Evolutionary conservation across 1,139 yeast species (phyloP), one percentile per base, ranked within the genome.

Genomic region (Candida dubliniensis): DNA sequence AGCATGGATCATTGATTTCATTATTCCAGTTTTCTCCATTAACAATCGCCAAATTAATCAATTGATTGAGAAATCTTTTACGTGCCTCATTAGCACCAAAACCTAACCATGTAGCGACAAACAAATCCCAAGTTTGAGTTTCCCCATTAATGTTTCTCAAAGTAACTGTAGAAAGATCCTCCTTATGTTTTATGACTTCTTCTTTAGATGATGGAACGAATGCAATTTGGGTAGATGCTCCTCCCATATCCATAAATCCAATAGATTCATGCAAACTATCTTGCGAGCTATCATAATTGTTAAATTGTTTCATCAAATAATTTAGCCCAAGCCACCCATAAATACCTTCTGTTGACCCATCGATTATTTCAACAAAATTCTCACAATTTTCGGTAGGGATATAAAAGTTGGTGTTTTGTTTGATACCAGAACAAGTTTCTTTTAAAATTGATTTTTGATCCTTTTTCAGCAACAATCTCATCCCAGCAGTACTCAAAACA

Each of bases 191-290:
- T 25, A 63, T 61, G 11, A 81, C 62, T 46, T 85, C 86, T 24
- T 70, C 69, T 8, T 52, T 50, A 11, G 74, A 68, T 2, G 81
- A 76, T 0, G 95, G 95, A 12, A 81, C 86, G 69, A 86, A 87
- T 8, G 93, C 88, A 29, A 87, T 76, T 55, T 87, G 95, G 0
- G 90, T 84, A 3, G 91, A 84, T 0, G 95, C 95, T 14, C 95
- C 95, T 7, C 95, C 95, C 95, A 86, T 86, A 60, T 86, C 95
- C 91, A 87, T 84, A 56, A 87, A 86, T 2, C 95, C 95, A 46
- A 79, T 76, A 0, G 89, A 79, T n/a, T 70, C 69, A 52, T 77
- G 83, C 0, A 45, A 43, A 1, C 59, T 60, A 12, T 34, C 37
- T 2, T 59, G 49, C 4, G 54, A 41, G 0, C 59, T 40, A 35